phyloP scores from a whole-genome alignment of 495 filamentous ascomycete genomes.

The Neurospora terricola region DNA sequence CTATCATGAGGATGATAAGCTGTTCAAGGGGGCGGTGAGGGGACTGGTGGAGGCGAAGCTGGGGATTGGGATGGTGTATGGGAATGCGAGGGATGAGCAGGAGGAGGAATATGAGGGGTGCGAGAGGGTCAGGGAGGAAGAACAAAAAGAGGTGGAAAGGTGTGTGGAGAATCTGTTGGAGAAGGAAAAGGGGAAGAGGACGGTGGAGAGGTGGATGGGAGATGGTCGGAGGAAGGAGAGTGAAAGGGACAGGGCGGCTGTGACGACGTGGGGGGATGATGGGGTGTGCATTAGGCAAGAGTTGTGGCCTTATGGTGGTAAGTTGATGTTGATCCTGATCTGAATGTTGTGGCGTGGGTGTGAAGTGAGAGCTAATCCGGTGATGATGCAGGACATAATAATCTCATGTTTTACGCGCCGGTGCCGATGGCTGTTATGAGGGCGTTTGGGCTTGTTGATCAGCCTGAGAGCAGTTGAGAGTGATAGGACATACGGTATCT shows the following conservation, averaged over 20 bases:
- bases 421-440: constrained; percentile 54
- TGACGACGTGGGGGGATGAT: constrained; percentile 28
- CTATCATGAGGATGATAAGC: constrained; percentile 46
- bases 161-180: constrained; percentile 11
- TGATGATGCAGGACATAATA: constrained; percentile 43
- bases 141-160: constrained; percentile 12
- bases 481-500: neutral
- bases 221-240: neutral
- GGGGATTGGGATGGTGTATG: constrained; percentile 1
- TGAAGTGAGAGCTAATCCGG: neutral
- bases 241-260: constrained; percentile 19
- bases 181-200: constrained; percentile 31
- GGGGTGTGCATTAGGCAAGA: constrained; percentile 40
- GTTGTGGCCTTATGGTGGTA: constrained; percentile 47
- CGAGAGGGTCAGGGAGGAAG: constrained; percentile 3
- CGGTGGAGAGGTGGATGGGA: constrained; percentile 25
- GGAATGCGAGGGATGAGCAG: constrained; percentile 16
- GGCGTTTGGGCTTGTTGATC: constrained; percentile 38
- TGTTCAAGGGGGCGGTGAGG: constrained; percentile 44
- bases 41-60: constrained; percentile 31
- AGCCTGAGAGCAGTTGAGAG: neutral
- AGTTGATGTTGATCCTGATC: constrained; percentile 9
- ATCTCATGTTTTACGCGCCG: constrained; percentile 40
- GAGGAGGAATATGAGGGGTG: constrained; percentile 13
- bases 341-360: constrained; percentile 1